Base-by-base conservation (phyloP, 768 basidiomycete genomes). In the Pulveroboletus ravenelii region DNA sequence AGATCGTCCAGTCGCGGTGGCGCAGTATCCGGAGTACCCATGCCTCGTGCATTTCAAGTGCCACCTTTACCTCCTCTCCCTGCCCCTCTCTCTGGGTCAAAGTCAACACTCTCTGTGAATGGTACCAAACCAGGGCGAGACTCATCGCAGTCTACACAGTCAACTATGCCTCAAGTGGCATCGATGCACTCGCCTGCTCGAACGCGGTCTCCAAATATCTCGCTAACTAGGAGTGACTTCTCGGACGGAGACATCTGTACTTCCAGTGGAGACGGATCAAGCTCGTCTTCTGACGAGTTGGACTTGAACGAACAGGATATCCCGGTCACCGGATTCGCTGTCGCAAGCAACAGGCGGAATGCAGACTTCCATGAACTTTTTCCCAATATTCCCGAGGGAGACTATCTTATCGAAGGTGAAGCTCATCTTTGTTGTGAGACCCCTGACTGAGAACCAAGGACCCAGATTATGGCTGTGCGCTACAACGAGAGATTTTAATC, bases 341-440 rank as follows among this genome's bases (percentile, higher is more conserved):
- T 98, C 18, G 96, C 95, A 9, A 96, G 92, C 67, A 91, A 84
- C 60, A 92, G 91, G 66, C 73, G 96, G 47, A 97, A 98, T 62
- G 82, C 87, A 3, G 95, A 98, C 63, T 99, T 99, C 66, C 96
- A 99, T 62, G 88, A 93, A 56, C 66, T 97, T 61, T 98, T 99
- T 69, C 81, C 85, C 17, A 82, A 65, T 29, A 84, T 98, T 10
- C 90, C 93, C 1, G 93, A 94, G 63, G 94, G 92, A 9, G 96
- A 98, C 69, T 97, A 97, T 72, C 79, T 98, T 41, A 98, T 99
- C 62, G 95, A 98, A 69, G 95, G 95, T 94, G 64, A 59, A 79
- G 70, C 34, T 37, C 25, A 40, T 56, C 50, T 17, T 5, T 48
- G 10, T 10, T n/a, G 27, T 41, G 44, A 47, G n/a, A 10, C 5